phyloP scores from a whole-genome alignment of 768 basidiomycete species.

The Floccularia luteovirens region DNA sequence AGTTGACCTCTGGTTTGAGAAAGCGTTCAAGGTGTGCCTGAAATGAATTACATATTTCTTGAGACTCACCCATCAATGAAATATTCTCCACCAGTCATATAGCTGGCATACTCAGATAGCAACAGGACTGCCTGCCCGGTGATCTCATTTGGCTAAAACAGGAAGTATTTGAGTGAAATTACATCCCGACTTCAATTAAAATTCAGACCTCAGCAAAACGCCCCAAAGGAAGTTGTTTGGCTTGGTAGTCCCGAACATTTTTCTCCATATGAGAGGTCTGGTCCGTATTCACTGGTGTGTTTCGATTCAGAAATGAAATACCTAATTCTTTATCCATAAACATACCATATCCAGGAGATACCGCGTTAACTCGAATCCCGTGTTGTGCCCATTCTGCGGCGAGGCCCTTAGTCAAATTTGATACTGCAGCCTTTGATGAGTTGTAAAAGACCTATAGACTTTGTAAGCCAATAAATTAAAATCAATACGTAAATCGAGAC shows the following conservation, averaged over 20 bases:
- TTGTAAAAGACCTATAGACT: conserved; percentile 46
- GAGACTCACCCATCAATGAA: conserved; percentile 6
- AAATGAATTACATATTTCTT: neutral
- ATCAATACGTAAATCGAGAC: conserved; percentile 13
- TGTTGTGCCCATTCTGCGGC: conserved; percentile 56
- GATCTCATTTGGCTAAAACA: conserved; percentile 46
- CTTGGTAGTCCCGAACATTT: conserved; percentile 39
- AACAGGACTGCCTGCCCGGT: conserved; percentile 40
- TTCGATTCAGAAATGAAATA: neutral
- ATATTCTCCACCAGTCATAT: conserved; percentile 9
- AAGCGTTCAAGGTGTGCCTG: neutral
- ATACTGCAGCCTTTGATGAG: conserved; percentile 62
- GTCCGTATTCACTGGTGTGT: conserved; percentile 42
- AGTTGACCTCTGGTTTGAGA: conserved; percentile 2
- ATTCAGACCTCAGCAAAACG: conserved; percentile 46
- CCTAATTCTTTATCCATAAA: conserved; percentile 3
- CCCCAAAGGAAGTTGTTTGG: conserved; percentile 38
- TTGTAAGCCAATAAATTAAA: neutral
- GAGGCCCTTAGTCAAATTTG: conserved; percentile 45
- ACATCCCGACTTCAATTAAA: neutral
- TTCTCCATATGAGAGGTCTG: conserved; percentile 49
- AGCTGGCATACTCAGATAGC: neutral
- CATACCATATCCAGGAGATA: conserved; percentile 57
- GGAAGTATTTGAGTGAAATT: neutral
- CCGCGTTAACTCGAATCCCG: conserved; percentile 48